Evolutionary conservation across 2,329 filamentous ascomycete genomes (phyloP), one percentile per base, ranked within the genome.

Genomic region (Aspergillus alliaceus): DNA sequence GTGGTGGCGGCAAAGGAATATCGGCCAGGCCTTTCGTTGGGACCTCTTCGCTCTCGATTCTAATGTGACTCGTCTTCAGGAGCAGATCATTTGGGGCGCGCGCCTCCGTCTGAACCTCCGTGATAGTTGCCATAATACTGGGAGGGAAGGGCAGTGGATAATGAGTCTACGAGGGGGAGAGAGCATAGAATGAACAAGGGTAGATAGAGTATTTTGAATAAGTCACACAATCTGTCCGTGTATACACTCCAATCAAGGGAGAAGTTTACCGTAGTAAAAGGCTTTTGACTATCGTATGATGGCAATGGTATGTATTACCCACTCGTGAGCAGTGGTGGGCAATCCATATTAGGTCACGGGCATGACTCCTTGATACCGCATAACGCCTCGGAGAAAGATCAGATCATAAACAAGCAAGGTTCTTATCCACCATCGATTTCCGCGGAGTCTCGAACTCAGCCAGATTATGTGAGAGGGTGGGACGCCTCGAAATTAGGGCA

Each of bases 1-100:
- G 81, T 9, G 90, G 91, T 12, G 91, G 90, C 4, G 91, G 90
- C 4, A 96, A 78, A 22, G 90, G 83, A 57, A 91, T 86, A 44
- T 79, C 71, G 7, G 64, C 52, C 27, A 67, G 63, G 52, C 62
- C 61, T 20, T 65, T 61, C 14, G 56, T 61, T 44, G 64, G 52
- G 3, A 67, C 53, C 42, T 69, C 61, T 46, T 69, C 65, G 25
- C 69, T 59, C 51, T 71, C 62, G n/a, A 69, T 54, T 32, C 55
- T 65, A 50, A 72, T 62, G 22, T 61, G 61, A 32, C 44, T 31
- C 32, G 64, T 54, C 53, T 68, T 69, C 53, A 63, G 54, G n/a
- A 57, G 37, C 25, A 62, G 54, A 4, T 57, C 51, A 22, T 63
- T 61, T 7, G 52, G 24, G 25, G 60, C 47, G 32, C 57, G 20